phyloP scores from a whole-genome alignment of 2,329 filamentous ascomycete species.

The Bipolaris victoriae region DNA sequence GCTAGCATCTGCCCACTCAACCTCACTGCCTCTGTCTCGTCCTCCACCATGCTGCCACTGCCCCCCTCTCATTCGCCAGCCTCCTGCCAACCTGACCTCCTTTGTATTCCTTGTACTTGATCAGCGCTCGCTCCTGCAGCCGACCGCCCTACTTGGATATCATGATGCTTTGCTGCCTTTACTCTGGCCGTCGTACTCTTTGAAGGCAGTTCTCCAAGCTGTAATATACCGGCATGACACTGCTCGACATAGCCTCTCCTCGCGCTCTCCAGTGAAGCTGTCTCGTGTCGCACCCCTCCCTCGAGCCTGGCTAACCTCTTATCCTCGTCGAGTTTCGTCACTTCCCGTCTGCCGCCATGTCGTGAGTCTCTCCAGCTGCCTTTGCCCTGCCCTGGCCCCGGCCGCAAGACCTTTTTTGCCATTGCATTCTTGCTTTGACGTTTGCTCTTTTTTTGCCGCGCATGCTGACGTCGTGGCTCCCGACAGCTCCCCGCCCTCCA shows the following conservation, averaged over 20 bases:
- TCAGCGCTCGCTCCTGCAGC: constrained; percentile 45
- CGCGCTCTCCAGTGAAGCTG: constrained; percentile 39
- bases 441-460: constrained; percentile 12
- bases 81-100: constrained; percentile 44
- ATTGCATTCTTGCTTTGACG: constrained; percentile 9
- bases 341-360: constrained; percentile 39
- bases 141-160: constrained; percentile 42
- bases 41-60: constrained; percentile 39
- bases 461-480: constrained; percentile 40
- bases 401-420: constrained; percentile 9
- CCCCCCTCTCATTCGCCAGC: constrained; percentile 43
- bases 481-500: constrained; percentile 50
- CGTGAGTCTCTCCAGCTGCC: constrained; percentile 44
- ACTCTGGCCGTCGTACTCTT: constrained; percentile 38
- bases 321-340: constrained; percentile 15
- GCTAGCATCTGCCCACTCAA: constrained; percentile 41
- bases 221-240: constrained; percentile 46
- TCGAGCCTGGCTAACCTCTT: constrained; percentile 21
- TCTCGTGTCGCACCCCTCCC: constrained; percentile 27
- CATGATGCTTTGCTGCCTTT: constrained; percentile 48
- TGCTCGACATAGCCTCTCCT: constrained; percentile 32
- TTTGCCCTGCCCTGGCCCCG: neutral
- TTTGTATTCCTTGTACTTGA: constrained; percentile 50
- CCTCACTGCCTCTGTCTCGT: constrained; percentile 40
- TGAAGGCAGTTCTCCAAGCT: constrained; percentile 39